Evolutionary conservation across 352 stramenopile genomes (phyloP), one percentile per base, ranked within the genome.

Genomic region (Globisporangium recalcitrans): DNA sequence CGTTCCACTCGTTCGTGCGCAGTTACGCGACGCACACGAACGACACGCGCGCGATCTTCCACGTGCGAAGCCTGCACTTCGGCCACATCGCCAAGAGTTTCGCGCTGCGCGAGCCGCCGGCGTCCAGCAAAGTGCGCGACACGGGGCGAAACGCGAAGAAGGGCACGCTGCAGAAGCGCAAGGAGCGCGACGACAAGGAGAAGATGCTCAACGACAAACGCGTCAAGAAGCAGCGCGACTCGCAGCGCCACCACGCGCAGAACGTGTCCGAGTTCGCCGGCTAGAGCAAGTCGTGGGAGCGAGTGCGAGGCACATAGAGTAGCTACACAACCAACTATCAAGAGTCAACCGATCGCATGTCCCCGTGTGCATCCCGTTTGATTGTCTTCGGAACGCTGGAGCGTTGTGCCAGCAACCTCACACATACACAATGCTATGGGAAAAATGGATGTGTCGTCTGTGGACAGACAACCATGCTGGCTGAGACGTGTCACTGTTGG

Each of bases 81-180:
- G 94, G 94, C 36, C 95, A 98, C 67, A 88, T 97, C 54, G 91
- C 94, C 42, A 96, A 97, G 66, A 95, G 87, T 66, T 98, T 98
- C 70, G 92, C 81, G 29, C 70, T 97, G 55, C 87, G 87, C 5
- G 87, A 96, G 31, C 83, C 85, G 24, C 85, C 87, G 13, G 86
- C 86, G 48, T 95, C 86, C 11, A 75, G 70, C 34, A 93, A 95
- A 60, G 64, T 95, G 65, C 84, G 84, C 58, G 78, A 91, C 54
- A 83, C 82, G 34, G 83, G 82, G 64, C 71, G 74, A 48, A 88
- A 88, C 34, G 78, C 83, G 51, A 91, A 91, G 68, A 83, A 81
- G 47, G 82, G 86, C 51, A 90, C 86, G 59, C 72, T 95, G 13
- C 79, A 91, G 42, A 95, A 95, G 63, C 82, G 86, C 57, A 92